phyloP scores from a whole-genome alignment of 2,329 filamentous ascomycete species.

The Colletotrichum costaricense region DNA sequence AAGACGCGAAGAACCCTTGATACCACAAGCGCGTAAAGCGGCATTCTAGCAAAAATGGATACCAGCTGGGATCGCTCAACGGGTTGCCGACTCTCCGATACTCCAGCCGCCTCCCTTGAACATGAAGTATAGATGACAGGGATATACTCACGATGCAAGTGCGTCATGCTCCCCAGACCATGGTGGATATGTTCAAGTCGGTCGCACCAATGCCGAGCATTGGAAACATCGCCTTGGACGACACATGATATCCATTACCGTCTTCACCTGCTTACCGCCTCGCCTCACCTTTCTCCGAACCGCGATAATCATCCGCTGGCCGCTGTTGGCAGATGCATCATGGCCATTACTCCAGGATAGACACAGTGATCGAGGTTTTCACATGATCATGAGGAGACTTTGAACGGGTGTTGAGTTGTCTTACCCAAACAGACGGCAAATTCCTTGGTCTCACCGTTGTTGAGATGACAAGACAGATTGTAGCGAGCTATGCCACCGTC shows the following conservation, averaged over 20 bases:
- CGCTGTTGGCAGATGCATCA: conserved; percentile 5
- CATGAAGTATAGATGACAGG: conserved; percentile 13
- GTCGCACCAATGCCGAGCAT: conserved; percentile 17
- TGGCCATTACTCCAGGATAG: background rate
- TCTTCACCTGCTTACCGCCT: conserved; percentile 25
- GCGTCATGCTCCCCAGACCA: conserved; percentile 32
- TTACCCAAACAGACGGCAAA: background rate
- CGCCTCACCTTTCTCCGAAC: background rate
- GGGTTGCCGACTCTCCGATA: conserved; percentile 20
- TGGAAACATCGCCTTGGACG: background rate
- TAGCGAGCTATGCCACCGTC: conserved; percentile 16
- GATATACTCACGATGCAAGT: conserved; percentile 19
- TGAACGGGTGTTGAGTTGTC: background rate
- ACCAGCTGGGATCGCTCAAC: background rate
- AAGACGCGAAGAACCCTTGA: background rate
- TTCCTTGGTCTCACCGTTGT: conserved; percentile 4
- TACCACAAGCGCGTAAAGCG: conserved; percentile 19
- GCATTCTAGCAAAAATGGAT: background rate
- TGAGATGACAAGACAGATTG: conserved; percentile 20
- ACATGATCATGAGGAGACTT: background rate
- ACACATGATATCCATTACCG: background rate
- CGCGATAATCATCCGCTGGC: background rate
- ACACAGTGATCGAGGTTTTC: background rate
- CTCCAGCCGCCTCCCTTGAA: conserved; percentile 14
- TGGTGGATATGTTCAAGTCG: conserved; percentile 8